Conservation (phyloP, 2,329 filamentous ascomycete species). For the Sarocladiaceae sp. region DNA sequence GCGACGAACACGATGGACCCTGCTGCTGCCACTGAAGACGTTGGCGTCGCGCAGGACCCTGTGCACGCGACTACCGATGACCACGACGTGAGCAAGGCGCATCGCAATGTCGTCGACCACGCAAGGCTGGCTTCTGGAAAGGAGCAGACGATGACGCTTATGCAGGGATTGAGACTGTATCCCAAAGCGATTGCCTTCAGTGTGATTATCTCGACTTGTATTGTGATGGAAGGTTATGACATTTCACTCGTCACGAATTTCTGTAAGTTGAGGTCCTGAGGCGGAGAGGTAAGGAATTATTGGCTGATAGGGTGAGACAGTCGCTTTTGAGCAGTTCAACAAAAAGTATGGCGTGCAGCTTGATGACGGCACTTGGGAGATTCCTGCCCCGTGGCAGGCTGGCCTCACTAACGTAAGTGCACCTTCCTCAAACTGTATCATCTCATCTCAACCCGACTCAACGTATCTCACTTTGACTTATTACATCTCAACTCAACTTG, state of each 20-base stretch:
- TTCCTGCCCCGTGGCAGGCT: conserved; percentile 60
- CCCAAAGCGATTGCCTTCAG: conserved; percentile 85
- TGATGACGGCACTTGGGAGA: conserved; percentile 43
- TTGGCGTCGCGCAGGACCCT: not conserved
- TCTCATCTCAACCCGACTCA: not conserved
- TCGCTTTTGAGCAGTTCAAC: conserved; percentile 54
- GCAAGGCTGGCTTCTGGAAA: conserved; percentile 48
- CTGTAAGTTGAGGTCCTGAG: conserved; percentile 36
- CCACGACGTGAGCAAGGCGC: conserved; percentile 19
- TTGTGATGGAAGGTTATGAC: conserved; percentile 90
- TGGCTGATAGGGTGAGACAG: conserved; percentile 13
- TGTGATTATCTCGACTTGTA: conserved; percentile 82
- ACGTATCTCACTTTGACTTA: not conserved
- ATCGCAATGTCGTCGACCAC: conserved; percentile 26
- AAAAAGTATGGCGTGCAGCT: conserved; percentile 50
- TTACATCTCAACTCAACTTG: not conserved
- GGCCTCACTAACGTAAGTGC: conserved; percentile 50
- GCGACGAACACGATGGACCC: no score
- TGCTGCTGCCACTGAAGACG: not conserved
- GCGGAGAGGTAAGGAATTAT: not conserved
- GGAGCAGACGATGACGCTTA: conserved; percentile 66
- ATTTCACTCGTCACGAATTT: conserved; percentile 79
- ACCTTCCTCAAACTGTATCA: not conserved
- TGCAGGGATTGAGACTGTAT: conserved; percentile 76
- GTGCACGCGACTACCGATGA: not conserved